A percentile compares a stretch with the other conserved stretches of the same genome.
These are phyloP conservation scores for Alternaria burnsii DNA, from an alignment of 2,329 filamentous ascomycete genomes.

Conservation along the genomic window DNA sequence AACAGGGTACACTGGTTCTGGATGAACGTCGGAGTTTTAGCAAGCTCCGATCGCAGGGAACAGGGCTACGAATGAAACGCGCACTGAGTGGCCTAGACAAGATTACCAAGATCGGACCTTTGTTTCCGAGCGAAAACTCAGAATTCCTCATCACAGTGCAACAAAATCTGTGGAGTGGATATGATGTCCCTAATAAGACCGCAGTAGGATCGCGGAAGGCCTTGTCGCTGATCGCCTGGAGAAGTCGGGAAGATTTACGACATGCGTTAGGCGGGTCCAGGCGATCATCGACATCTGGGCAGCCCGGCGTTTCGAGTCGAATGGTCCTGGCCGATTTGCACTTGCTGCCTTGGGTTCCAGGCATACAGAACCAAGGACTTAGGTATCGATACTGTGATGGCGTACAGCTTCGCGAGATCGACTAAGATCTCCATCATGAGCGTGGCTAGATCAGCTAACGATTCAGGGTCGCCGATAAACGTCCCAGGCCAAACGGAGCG, in stretches of 20 bases:
- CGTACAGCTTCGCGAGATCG: not conserved
- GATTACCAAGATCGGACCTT: not conserved
- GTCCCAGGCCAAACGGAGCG: not conserved
- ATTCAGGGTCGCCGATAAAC: not conserved
- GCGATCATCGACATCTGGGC: not conserved
- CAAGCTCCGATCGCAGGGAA: conserved; percentile 5
- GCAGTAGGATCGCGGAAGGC: not conserved
- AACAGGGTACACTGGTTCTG: conserved; percentile 3
- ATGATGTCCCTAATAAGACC: not conserved
- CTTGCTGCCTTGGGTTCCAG: not conserved
- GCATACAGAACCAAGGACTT: not conserved
- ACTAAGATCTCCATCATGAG: not conserved
- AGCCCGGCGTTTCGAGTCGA: not conserved
- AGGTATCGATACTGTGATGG: not conserved
- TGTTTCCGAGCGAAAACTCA: conserved; percentile 1
- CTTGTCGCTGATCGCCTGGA: not conserved
- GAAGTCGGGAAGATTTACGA: not conserved
- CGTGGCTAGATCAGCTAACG: not conserved
- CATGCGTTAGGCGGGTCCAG: conserved; percentile 1
- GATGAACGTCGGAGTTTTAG: conserved; percentile 4
- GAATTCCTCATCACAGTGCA: not conserved
- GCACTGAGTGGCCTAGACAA: not conserved
- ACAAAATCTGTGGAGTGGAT: not conserved
- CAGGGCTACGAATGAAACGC: conserved; percentile 13
- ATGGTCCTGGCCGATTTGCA: not conserved